Base-by-base conservation (phyloP, 495 filamentous ascomycete species). In the Penicillium ucsense region DNA sequence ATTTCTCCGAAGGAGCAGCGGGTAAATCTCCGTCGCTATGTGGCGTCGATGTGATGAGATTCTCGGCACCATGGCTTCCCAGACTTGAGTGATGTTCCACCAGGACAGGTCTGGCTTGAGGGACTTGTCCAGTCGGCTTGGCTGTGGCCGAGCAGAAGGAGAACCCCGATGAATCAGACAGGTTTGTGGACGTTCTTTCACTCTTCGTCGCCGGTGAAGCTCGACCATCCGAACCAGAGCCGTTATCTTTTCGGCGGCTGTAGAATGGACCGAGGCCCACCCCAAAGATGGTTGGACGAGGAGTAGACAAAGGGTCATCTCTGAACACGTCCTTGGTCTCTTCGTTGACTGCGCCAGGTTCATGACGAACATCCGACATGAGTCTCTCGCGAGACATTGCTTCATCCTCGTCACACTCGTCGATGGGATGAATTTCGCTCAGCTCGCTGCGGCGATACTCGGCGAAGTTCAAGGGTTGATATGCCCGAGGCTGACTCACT, bases 381-480 rank as follows among this genome's bases (percentile, higher is more conserved):
- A 56, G 53, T 31, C 38, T 57, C 50, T 55, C 62, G 44, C 45
- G 55, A 45, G 48, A 59, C 45, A 47, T 47, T 4, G 61, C 65
- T 33, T 73, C 73, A 31, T 78, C 80, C 43, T 89, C 86, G 36
- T 94, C 89, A 5, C 68, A 71, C 62, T 88, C 84, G n/a, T 81
- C 72, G 59, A 88, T 86, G 4, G 79, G 75, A 50, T 82, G 78
- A 12, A 83, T 83, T 35, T 69, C 63, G 20, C 77, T 74, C 31
- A 70, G 64, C 28, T 73, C 70, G 30, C 68, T 67, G 38, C 66
- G 65, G 32, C 72, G 64, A 36, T 58, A 66, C 29, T 79, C 77
- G 34, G 74, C 70, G 52, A 71, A 72, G 10, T 50, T 48, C 0
- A 62, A 54, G 3, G 53, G 55, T 34, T 63, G 56, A 29, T 62